Base-by-base conservation (phyloP, 1,284 basidiomycete genomes). In the Apiotrichum veenhuisii region DNA sequence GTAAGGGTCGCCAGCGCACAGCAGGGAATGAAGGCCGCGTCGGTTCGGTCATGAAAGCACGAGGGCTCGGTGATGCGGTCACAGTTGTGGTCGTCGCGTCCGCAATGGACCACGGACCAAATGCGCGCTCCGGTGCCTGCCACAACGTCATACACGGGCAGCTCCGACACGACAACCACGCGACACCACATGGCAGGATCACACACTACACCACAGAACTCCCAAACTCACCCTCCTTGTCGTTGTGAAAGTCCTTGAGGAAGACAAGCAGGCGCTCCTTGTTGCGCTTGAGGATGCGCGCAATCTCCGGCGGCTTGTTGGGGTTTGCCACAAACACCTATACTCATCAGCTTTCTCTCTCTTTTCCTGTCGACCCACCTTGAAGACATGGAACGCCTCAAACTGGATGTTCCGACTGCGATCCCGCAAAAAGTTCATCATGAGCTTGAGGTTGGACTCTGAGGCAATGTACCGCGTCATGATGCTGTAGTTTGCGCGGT, bases 391-490 rank as follows among this genome's bases (percentile, higher is more conserved):
- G 78, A 99, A 99, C 2, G 95, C 95, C 76, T 99, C 95, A 61
- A 98, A 98, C 77, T 99, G 95, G 53, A 99, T 98, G 76, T 99
- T 98, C 81, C 92, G 91, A 82, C 91, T 95, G 82, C 93, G 93
- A 72, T 98, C 93, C 61, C 93, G 83, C 50, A 99, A 80, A 52
- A 98, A 83, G 76, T 98, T 98, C 95, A 99, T 99, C 91, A 98
- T 97, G 85, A 95, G 90, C 85, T 98, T 98, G 60, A 99, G 82
- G 73, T 98, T 99, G 38, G 87, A 87, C 59, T 83, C 82, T 49
- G 85, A 87, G 7, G 89, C 85, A 66, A 98, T 98, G 75, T 98
- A 99, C n/a, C 87, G 84, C 0, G 95, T 98, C 95, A 99, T 99
- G 71, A 98, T 89, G 67, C 84, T 89, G 80, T 98, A 98, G 78